Evolutionary conservation across 75 land plant species (phyloP).

Genomic region (Sequoiadendron giganteum): DNA sequence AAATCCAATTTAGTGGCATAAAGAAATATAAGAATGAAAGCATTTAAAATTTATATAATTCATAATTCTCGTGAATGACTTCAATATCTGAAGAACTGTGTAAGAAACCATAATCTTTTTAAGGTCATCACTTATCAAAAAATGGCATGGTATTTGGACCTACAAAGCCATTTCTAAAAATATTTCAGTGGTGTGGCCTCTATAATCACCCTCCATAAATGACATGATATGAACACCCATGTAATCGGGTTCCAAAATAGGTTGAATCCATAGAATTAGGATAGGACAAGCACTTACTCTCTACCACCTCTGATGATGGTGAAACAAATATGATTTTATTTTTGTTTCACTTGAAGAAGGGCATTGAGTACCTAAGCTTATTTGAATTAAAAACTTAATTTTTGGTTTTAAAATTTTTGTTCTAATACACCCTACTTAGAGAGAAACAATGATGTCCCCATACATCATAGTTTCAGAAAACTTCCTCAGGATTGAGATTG

Average conservation of each 20-base stretch:
- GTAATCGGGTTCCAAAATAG: background rate
- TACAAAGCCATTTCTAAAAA: background rate
- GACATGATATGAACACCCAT: background rate
- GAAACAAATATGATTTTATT: background rate
- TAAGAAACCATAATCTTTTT: background rate
- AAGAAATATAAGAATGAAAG: constrained; percentile 7
- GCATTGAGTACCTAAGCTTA: background rate
- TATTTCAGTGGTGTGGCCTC: background rate
- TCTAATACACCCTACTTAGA: background rate
- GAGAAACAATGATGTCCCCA: background rate
- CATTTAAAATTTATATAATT: background rate
- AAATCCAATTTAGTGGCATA: background rate
- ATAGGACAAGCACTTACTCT: background rate
- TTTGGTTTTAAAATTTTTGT: background rate
- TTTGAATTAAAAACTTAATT: background rate
- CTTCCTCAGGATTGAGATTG: background rate
- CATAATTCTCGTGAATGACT: background rate
- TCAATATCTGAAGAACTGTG: background rate
- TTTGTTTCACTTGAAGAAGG: background rate
- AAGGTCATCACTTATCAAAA: background rate
- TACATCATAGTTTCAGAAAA: background rate
- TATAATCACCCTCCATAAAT: background rate
- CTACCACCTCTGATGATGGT: background rate
- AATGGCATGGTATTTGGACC: background rate
- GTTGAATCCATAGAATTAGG: background rate